These are phyloP conservation scores for Kuraishia borneana DNA, from an alignment of 805 yeast genomes.

Conservation along the genomic window DNA sequence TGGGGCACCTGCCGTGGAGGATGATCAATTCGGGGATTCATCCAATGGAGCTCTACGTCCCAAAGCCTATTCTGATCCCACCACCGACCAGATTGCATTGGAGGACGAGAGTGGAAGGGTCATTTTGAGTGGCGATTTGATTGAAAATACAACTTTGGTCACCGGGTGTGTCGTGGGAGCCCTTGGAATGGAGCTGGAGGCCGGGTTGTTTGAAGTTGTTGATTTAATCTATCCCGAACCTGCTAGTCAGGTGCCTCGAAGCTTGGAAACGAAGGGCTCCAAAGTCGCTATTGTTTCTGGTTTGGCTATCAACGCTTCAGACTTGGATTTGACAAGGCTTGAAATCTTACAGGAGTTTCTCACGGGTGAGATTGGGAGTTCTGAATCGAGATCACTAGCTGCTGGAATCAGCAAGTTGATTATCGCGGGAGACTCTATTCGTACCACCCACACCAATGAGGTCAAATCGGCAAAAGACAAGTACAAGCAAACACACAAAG, in stretches of 20 bases:
- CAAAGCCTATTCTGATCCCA: slow-evolving; percentile 41
- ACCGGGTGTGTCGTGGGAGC: slow-evolving; percentile 88
- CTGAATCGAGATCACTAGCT: slow-evolving; percentile 10
- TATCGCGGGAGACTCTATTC: slow-evolving; percentile 61
- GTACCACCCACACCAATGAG: slow-evolving; percentile 8
- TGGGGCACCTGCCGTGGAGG: slow-evolving; percentile 29
- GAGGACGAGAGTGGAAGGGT: slow-evolving; percentile 95
- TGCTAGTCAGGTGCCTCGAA: slow-evolving; percentile 39
- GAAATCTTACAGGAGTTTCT: slow-evolving; percentile 61
- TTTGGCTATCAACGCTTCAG: slow-evolving; percentile 37
- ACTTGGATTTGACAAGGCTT: slow-evolving; percentile 30
- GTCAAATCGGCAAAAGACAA: slow-evolving; percentile 21
- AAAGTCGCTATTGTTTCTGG: slow-evolving; percentile 75
- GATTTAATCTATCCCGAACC: slow-evolving; percentile 67
- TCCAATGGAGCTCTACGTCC: slow-evolving; percentile 22
- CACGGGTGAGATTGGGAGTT: slow-evolving; percentile 44
- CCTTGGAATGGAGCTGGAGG: slow-evolving; percentile 72
- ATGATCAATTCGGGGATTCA: slow-evolving; percentile 25
- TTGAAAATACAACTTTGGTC: slow-evolving; percentile 53
- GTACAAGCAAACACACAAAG: slow-evolving; percentile 40
- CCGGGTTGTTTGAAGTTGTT: slow-evolving; percentile 76
- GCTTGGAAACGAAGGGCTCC: slow-evolving; percentile 9
- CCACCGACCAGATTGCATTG: slow-evolving; percentile 51
- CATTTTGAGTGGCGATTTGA: slow-evolving; percentile 49
- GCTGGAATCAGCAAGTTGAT: slow-evolving; percentile 35